These are phyloP conservation scores for Coemansia sp. DNA, from an alignment of 192 early-diverging fungal genomes.

Conservation along the genomic window DNA sequence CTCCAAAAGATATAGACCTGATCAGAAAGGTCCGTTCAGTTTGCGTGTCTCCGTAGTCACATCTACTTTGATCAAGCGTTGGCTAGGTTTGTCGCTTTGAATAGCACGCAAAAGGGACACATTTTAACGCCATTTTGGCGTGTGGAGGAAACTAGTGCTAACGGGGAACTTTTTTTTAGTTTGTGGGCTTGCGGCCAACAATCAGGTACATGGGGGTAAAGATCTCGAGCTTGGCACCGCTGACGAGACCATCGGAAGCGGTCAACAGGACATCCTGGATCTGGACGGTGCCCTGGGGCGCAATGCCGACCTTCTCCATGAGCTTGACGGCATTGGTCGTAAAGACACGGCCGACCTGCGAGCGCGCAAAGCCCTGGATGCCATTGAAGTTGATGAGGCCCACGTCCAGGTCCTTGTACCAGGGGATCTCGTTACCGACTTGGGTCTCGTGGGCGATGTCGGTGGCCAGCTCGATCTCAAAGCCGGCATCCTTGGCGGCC, in stretches of 20 bases:
- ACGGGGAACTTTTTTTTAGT: slow-evolving; percentile 5
- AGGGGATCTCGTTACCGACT: slow-evolving; percentile 64
- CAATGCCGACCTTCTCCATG: slow-evolving; percentile 77
- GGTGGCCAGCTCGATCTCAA: slow-evolving; percentile 65
- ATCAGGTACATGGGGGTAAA: slow-evolving; percentile 97
- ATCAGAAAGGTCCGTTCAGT: too few species aligned
- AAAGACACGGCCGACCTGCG: slow-evolving; percentile 58
- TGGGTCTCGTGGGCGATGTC: slow-evolving; percentile 56
- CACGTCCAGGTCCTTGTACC: slow-evolving; percentile 74
- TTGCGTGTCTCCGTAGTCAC: too few species aligned
- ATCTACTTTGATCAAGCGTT: too few species aligned
- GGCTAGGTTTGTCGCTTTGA: background rate
- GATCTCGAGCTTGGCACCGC: slow-evolving; percentile 68
- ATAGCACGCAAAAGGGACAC: background rate
- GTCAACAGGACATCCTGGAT: slow-evolving; percentile 74
- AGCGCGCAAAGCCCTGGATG: slow-evolving; percentile 48
- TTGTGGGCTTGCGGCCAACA: slow-evolving; percentile 63
- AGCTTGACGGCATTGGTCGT: slow-evolving; percentile 72
- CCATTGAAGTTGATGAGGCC: slow-evolving; percentile 38
- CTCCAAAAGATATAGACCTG: too few species aligned
- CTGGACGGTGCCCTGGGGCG: slow-evolving; percentile 80
- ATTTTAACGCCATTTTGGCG: background rate
- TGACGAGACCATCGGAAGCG: slow-evolving; percentile 77
- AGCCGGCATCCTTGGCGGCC: slow-evolving; percentile 80
- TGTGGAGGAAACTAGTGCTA: background rate